A percentile compares a stretch with the other conserved stretches of the same genome.
phyloP scores from a whole-genome alignment of 2,329 filamentous ascomycete species.

The Metarhizium album region DNA sequence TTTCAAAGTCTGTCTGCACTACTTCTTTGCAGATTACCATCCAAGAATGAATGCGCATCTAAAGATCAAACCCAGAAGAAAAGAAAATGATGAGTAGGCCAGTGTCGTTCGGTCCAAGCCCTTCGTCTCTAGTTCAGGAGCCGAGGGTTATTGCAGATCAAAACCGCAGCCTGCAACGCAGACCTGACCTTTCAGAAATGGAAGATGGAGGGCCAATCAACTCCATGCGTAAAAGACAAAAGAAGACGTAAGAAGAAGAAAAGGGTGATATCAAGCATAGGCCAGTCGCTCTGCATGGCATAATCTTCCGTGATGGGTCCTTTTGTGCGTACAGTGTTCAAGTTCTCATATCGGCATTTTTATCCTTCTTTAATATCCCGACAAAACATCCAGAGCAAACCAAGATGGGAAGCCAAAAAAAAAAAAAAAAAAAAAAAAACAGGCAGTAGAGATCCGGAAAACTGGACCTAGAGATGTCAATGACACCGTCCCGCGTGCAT shows the following conservation, averaged over 20 bases:
- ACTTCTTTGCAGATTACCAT: not conserved
- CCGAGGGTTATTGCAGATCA: no score
- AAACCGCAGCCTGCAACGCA: not conserved
- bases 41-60: not conserved
- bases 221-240: not conserved
- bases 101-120: not conserved
- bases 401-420: not conserved
- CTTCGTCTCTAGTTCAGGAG: not conserved
- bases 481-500: not conserved
- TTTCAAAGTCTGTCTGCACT: not conserved
- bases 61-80: not conserved
- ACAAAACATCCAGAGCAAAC: not conserved
- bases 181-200: not conserved
- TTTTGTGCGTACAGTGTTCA: not conserved
- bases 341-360: conserved; percentile 7
- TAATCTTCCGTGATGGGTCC: not conserved
- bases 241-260: not conserved
- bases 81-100: not conserved
- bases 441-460: not conserved
- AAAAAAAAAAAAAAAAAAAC: not conserved
- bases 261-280: not conserved
- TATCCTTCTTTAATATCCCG: not conserved
- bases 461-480: not conserved
- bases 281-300: not conserved
- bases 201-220: not conserved